Conservation (phyloP, 305 asterid species). For the Plantago coronopus region DNA sequence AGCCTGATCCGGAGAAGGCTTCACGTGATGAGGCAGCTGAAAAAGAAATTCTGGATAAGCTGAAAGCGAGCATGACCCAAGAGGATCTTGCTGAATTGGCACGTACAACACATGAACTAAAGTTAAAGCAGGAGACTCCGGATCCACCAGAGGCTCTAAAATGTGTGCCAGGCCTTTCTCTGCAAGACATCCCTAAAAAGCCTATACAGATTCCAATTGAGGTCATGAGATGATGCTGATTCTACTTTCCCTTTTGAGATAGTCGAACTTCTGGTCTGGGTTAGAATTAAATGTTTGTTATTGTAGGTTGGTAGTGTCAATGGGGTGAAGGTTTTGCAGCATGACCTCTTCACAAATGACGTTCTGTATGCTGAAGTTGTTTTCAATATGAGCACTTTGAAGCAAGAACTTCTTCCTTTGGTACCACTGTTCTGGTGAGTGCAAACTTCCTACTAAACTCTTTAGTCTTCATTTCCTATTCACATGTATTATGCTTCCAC, state of each 20-base stretch:
- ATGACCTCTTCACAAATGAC: slow-evolving; percentile 93
- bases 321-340: slow-evolving; percentile 72
- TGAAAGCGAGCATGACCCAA: slow-evolving; percentile 77
- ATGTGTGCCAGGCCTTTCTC: slow-evolving; percentile 82
- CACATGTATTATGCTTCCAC: too few relatives aligned
- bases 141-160: slow-evolving; percentile 96
- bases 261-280: slow-evolving; percentile 19
- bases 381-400: slow-evolving; percentile 81
- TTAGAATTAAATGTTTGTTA: slow-evolving; percentile 25
- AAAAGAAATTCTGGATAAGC: slow-evolving; percentile 63
- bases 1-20: slow-evolving; percentile 97
- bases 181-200: slow-evolving; percentile 87
- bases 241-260: slow-evolving; percentile 12
- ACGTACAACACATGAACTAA: slow-evolving; percentile 83
- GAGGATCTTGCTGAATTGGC: slow-evolving; percentile 99
- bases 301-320: slow-evolving; percentile 74
- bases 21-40: slow-evolving; percentile 80
- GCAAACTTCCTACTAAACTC: too few relatives aligned
- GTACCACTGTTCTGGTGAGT: slow-evolving; percentile 97
- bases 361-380: slow-evolving; percentile 95
- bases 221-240: slow-evolving; percentile 45
- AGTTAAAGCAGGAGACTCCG: slow-evolving; percentile 94
- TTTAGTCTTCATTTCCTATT: too few relatives aligned
- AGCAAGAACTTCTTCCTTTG: slow-evolving; percentile 90
- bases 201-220: slow-evolving; percentile 75